Percentiles rank a stretch among this genome's conserved stretches.
phyloP scores from a whole-genome alignment of 148 eudicot genomes.

The Linanthus parryae region DNA sequence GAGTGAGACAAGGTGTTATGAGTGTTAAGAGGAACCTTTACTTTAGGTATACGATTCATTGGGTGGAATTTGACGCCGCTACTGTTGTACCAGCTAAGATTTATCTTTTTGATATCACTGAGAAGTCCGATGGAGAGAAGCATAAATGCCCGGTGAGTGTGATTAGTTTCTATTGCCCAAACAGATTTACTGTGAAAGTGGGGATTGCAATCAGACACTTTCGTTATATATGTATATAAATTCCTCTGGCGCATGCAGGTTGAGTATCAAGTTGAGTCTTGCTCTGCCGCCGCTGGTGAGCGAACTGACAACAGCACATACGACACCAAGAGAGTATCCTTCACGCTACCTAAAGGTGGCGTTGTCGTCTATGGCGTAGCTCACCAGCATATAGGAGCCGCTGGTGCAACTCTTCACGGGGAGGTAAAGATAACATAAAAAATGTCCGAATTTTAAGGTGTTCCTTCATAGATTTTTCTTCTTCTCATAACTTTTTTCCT shows the following conservation, averaged over 20 bases:
- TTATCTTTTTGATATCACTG: constrained; percentile 72
- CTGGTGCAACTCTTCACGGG: constrained; percentile 62
- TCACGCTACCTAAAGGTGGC: constrained; percentile 63
- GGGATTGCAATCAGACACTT: no score
- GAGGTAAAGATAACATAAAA: no score
- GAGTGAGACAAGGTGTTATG: constrained; percentile 40
- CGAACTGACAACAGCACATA: constrained; percentile 22
- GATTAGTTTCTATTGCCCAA: no score
- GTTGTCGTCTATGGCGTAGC: constrained; percentile 71
- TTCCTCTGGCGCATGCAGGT: no score
- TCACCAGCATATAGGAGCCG: constrained; percentile 80
- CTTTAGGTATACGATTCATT: constrained; percentile 54
- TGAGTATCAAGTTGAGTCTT: constrained; percentile 57
- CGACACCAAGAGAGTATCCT: constrained; percentile 37
- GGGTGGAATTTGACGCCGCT: constrained; percentile 62
- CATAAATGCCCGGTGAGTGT: constrained; percentile 57
- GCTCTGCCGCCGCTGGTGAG: constrained; percentile 28
- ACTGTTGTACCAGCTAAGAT: constrained; percentile 63
- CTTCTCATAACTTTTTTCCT: no score
- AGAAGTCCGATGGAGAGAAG: constrained; percentile 21
- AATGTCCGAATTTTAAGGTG: no score
- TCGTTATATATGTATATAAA: no score
- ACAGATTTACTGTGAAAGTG: no score
- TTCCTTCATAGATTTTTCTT: no score
- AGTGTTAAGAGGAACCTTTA: constrained; percentile 43